Percentiles rank a stretch among this genome's conserved stretches.
phyloP scores from a whole-genome alignment of 108 stramenopile genomes.

The Chaetoceros tenuissimus region DNA sequence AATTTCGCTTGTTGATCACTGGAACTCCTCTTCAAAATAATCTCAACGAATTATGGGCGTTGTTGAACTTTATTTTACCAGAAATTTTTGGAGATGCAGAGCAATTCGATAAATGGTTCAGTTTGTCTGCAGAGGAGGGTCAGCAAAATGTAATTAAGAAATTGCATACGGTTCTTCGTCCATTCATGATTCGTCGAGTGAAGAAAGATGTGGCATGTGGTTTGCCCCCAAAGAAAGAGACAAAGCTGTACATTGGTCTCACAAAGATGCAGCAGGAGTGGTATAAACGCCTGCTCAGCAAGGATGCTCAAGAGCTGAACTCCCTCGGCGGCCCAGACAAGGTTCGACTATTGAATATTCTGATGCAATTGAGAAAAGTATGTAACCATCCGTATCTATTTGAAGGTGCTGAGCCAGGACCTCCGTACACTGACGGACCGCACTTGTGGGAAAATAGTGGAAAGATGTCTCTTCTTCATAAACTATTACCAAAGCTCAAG shows the following conservation, averaged over 20 bases:
- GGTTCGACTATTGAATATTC: constrained; percentile 87
- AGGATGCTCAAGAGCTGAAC: constrained; percentile 91
- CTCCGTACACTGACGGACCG: constrained; percentile 94
- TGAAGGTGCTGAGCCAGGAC: constrained; percentile 94
- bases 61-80: constrained; percentile 92
- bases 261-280: constrained; percentile 94
- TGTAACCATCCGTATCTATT: constrained; percentile 99
- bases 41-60: constrained; percentile 90
- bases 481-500: constrained; percentile 91
- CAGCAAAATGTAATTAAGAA: constrained; percentile 94
- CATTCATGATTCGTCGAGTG: constrained; percentile 98
- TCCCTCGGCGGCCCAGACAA: constrained; percentile 89
- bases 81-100: constrained; percentile 94
- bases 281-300: constrained; percentile 86
- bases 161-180: constrained; percentile 92
- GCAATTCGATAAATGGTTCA: constrained; percentile 95
- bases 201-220: constrained; percentile 95
- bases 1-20: constrained; percentile 89
- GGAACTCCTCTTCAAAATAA: constrained; percentile 94
- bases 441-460: constrained; percentile 97
- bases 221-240: constrained; percentile 95
- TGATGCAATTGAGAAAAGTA: constrained; percentile 98
- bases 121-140: constrained; percentile 48
- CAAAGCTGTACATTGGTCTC: constrained; percentile 88
- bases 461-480: constrained; percentile 88